Evolutionary conservation across 2,329 filamentous ascomycete genomes (phyloP), one percentile per base, ranked within the genome.

Genomic region (Fusarium robinianum): DNA sequence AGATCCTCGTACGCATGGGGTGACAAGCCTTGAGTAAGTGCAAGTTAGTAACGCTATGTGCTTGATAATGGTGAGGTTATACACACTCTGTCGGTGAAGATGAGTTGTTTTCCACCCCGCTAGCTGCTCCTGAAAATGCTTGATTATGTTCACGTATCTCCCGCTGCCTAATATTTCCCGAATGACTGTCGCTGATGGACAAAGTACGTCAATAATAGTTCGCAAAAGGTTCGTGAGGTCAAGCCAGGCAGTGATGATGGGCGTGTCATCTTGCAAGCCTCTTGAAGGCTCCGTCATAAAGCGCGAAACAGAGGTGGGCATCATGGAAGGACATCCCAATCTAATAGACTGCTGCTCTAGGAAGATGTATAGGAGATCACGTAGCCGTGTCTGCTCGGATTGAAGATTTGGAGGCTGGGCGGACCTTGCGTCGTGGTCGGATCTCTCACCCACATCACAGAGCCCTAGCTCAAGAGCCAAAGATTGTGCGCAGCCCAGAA

Each of bases 401-500:
- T 35, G 31, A 5, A 35, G 23, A 6, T 23, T 12, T 8, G 27
- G 37, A 29, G 38, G 38, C 14, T 41, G 29, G 11, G 12, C 9
- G 5, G 30, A 16, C 8, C 6, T 11, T 16, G 22, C 5, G 26
- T n/a, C 26, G n/a, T n/a, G n/a, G n/a, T 41, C 42, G 8, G 4
- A 12, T n/a, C 26, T 19, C 6, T 51, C 35, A 4, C 27, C 33
- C 1, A 16, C 27, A n/a, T 54, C 51, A 14, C 49, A 53, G 2
- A 54, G 15, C 0, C 46, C 51, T 8, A 54, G 18, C 8, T 54
- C 49, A 3, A 53, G 51, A 3, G 49, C 51, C 15, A 53, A 18
- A n/a, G 51, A 50, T 6, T 54, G 39, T 8, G 41, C 41, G 2
- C 49, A 54, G 7, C 78, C 78, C 26, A 81, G 70, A 14, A 80